A percentile compares a stretch with the other conserved stretches of the same genome.
Conservation (phyloP, 441 rosid species). For the Aquilaria agallochum region DNA sequence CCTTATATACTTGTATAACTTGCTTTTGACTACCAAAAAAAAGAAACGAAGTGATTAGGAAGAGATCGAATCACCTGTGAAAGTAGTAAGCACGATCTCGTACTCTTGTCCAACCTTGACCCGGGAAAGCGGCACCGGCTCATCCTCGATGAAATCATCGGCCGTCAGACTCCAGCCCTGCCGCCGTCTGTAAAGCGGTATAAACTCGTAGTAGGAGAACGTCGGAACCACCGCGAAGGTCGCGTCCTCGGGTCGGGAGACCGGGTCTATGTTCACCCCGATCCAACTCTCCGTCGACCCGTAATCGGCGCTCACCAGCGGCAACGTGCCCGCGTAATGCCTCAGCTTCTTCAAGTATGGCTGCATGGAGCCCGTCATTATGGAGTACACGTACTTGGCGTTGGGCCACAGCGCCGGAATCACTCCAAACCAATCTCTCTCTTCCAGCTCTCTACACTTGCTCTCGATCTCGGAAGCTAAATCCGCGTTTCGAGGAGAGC, state of each 20-base stretch:
- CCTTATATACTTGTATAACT: too few relatives aligned
- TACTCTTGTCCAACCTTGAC: constrained; percentile 71
- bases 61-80: constrained; percentile 49
- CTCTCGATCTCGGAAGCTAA: constrained; percentile 48
- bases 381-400: constrained; percentile 78
- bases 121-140: constrained; percentile 71
- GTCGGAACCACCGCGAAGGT: constrained; percentile 79
- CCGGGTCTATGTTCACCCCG: constrained; percentile 80
- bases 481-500: constrained; percentile 37
- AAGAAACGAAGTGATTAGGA: not conserved
- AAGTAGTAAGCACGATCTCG: constrained; percentile 83
- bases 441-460: constrained; percentile 40
- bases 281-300: constrained; percentile 97
- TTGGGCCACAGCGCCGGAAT: constrained; percentile 75
- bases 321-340: constrained; percentile 58
- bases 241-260: constrained; percentile 59
- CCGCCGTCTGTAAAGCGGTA: constrained; percentile 57
- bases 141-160: constrained; percentile 64
- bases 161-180: constrained; percentile 20
- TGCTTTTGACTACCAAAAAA: not conserved
- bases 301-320: constrained; percentile 77
- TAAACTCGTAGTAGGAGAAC: constrained; percentile 83
- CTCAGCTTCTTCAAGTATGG: constrained; percentile 62
- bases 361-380: constrained; percentile 92
- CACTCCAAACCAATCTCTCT: constrained; percentile 48